Conservation (phyloP, 2,329 filamentous ascomycete species). For the Fusarium algeriense region DNA sequence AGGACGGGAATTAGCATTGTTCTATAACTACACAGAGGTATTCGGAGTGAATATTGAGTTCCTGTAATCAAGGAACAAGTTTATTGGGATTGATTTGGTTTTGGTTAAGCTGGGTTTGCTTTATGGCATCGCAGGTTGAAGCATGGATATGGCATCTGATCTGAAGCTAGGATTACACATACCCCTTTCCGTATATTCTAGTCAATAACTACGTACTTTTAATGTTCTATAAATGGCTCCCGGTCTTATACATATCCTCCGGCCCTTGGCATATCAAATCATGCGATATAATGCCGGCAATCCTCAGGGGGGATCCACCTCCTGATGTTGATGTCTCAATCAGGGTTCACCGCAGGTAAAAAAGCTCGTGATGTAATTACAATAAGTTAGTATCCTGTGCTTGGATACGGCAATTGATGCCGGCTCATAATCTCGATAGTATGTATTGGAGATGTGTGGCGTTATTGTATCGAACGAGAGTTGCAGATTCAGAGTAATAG, state of each 20-base stretch:
- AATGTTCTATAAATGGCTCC: constrained; percentile 34
- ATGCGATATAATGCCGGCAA: constrained; percentile 23
- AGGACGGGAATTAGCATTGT: constrained; percentile 26
- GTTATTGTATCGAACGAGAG: not conserved
- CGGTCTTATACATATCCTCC: constrained; percentile 1
- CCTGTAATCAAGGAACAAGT: constrained; percentile 14
- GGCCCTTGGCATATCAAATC: constrained; percentile 22
- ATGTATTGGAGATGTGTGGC: not conserved
- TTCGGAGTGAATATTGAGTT: constrained; percentile 13
- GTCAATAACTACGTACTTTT: constrained; percentile 38
- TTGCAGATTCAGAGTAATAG: not conserved
- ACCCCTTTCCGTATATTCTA: constrained; percentile 48
- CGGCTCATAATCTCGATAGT: not conserved
- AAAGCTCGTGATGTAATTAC: constrained; percentile 4
- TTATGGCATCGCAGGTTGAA: constrained; percentile 5
- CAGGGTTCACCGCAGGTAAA: constrained; percentile 13
- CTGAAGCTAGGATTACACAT: constrained; percentile 45
- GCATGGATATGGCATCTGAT: constrained; percentile 29
- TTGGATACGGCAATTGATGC: not conserved
- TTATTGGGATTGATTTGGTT: constrained; percentile 23
- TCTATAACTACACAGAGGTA: constrained; percentile 19
- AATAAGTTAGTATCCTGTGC: not conserved
- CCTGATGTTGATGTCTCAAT: constrained; percentile 4
- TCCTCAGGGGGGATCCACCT: constrained; percentile 16
- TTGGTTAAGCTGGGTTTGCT: constrained; percentile 19